Evolutionary conservation across 2,329 filamentous ascomycete species (phyloP).

Genomic region (Sporothrix curviconia): DNA sequence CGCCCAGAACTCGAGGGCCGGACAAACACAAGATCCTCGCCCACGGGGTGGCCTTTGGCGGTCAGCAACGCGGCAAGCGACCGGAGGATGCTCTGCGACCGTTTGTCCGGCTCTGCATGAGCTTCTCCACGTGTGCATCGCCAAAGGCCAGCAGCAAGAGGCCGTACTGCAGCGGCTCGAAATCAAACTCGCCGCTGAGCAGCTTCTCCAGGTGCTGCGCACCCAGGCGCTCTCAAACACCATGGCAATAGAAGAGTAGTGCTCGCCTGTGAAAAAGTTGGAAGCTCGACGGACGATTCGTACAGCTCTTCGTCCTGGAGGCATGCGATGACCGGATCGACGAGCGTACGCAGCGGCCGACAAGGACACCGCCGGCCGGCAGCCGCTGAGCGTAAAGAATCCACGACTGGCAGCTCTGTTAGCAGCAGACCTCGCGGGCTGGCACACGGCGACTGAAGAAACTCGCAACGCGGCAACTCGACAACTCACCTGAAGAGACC

Average conservation of each 20-base stretch:
- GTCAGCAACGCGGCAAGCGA: slow-evolving; percentile 60
- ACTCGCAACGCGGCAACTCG: too few species aligned
- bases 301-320: slow-evolving; percentile 54
- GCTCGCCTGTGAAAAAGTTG: slow-evolving; percentile 51
- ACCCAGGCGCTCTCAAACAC: slow-evolving; percentile 56
- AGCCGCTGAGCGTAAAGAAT: slow-evolving; percentile 64
- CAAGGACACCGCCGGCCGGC: slow-evolving; percentile 50
- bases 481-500: slow-evolving; percentile 53
- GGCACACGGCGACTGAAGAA: too few species aligned
- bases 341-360: slow-evolving; percentile 53
- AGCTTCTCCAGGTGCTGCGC: slow-evolving; percentile 48
- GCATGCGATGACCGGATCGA: slow-evolving; percentile 53
- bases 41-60: slow-evolving; percentile 59
- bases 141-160: slow-evolving; percentile 63
- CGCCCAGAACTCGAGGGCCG: slow-evolving; percentile 74
- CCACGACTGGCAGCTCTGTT: slow-evolving; percentile 53
- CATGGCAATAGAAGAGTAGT: slow-evolving; percentile 51
- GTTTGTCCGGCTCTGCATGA: slow-evolving; percentile 49
- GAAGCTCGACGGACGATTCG: slow-evolving; percentile 56
- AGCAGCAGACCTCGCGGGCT: not conserved
- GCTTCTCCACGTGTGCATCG: slow-evolving; percentile 54
- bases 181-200: slow-evolving; percentile 54
- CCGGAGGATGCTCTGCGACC: slow-evolving; percentile 47
- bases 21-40: slow-evolving; percentile 71
- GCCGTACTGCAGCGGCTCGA: slow-evolving; percentile 59